Evolutionary conservation across 495 filamentous ascomycete species (phyloP), one percentile per base, ranked within the genome.

Genomic region (Margaritispora aquatica): DNA sequence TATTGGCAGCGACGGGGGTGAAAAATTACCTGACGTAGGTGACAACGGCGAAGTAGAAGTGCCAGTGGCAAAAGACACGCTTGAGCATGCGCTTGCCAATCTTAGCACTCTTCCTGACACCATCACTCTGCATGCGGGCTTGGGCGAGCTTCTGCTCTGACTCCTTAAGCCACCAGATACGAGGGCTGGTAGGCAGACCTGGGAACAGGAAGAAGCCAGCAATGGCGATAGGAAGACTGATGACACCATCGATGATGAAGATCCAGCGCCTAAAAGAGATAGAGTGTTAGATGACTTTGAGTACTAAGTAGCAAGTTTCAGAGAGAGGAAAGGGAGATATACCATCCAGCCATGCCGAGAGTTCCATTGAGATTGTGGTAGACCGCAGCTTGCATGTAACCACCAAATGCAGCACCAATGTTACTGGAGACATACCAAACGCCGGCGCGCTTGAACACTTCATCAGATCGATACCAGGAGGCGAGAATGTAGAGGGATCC

Each of bases 401-500:
- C 66, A 26, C 59, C 55, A 31, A 70, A 66, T 68, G 80, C 73
- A 23, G 69, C 75, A 0, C 77, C 77, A 0, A 73, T 71, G 10
- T 79, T 62, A 0, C 77, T 80, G 13, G 74, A 77, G 27, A 69
- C 62, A 11, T 75, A 79, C 65, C 81, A 80, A 67, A 78, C 74
- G 48, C 73, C 77, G 36, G 73, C 80, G 3, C 85, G 77, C 63
- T 87, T 88, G 4, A 80, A 83, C 1, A 86, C 71, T 66, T 88
- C 84, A 36, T 74, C 70, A 58, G 80, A 75, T 3, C 77, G 84
- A 59, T 88, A 88, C 84, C 84, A 88, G 0, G 77, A 77, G 1
- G 83, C 81, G 1, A 87, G 71, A 64, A 88, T 78, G 62, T 84
- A 86, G 31, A 84, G 81, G 0, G 77, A 84, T 10, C 85, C 83